Evolutionary conservation across 176 grass and related monocot genomes (phyloP).

Genomic region (Typha latifolia): DNA sequence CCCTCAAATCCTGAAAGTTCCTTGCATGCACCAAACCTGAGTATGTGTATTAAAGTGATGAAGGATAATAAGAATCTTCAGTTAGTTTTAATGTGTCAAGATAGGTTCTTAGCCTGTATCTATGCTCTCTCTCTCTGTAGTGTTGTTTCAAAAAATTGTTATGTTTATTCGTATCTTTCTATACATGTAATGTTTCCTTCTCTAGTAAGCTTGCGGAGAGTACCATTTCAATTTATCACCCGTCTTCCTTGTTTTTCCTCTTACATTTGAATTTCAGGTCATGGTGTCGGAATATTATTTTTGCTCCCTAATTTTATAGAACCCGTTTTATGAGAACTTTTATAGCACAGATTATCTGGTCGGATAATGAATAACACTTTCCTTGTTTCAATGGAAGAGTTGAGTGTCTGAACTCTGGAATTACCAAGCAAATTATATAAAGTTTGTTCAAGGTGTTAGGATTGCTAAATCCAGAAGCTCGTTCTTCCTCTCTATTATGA

Average conservation of each 20-base stretch:
- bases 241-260: neutral
- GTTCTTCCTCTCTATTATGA: too few species aligned
- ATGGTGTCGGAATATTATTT: neutral
- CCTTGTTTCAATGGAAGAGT: neutral
- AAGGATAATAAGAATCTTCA: neutral
- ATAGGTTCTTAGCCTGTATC: neutral
- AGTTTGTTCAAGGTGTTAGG: neutral
- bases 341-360: too few species aligned
- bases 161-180: neutral
- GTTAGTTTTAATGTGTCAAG: neutral
- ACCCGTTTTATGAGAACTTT: too few species aligned
- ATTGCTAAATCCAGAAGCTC: too few species aligned
- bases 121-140: neutral
- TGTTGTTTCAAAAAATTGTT: neutral
- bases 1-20: neutral
- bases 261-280: neutral
- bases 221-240: neutral
- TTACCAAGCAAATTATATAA: neutral
- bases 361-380: neutral
- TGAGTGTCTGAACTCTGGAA: neutral
- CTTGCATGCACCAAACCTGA: neutral
- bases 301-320: neutral
- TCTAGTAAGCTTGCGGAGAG: neutral
- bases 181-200: neutral
- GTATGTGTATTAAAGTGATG: neutral